Evolutionary conservation across 192 early-diverging fungal genomes (phyloP), one percentile per base, ranked within the genome.

Genomic region (Podochytrium sp.): DNA sequence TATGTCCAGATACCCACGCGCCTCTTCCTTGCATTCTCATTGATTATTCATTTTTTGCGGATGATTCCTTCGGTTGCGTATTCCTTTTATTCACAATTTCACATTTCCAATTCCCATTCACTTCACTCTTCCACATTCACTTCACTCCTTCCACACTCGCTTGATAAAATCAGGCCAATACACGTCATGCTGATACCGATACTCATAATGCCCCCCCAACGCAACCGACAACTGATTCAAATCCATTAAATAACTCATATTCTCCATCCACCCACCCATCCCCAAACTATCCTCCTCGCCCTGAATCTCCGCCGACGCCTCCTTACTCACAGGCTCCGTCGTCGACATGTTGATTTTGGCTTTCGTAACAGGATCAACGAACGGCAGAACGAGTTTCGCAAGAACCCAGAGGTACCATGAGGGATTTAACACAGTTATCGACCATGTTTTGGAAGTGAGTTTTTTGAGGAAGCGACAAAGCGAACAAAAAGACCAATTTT

Each of bases 331-430:
- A 27, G 84, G 79, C 64, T 87, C 88, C 34, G 51, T 55, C 1
- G 91, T 80, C 18, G 92, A 90, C 79, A 97, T 94, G 37, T 93
- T 89, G 62, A 97, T 89, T 79, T 97, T 98, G 4, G 81, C 78
- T 53, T 88, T 89, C 32, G 96, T 98, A 39, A 96, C 90, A 2
- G 94, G 95, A 76, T 98, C 95, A 59, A 98, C 89, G 68, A 96
- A 96, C 20, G 94, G 94, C 41, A 90, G 87, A 29, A 98, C 35
- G 2, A 79, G 40, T 59, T 89, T 93, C 76, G 91, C 95, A 65
- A 94, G 92, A 5, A 85, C 88, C 80, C 87, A 90, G 74, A 98
- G 91, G 70, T 94, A 91, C 91, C 91, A 94, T 55, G 90, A 90
- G 33, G 94, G 92, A 80, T 91, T 84, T 40, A 95, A 47, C 43